Base-by-base conservation (phyloP, 805 yeast genomes). In the Cyberlindnera bimundalis region DNA sequence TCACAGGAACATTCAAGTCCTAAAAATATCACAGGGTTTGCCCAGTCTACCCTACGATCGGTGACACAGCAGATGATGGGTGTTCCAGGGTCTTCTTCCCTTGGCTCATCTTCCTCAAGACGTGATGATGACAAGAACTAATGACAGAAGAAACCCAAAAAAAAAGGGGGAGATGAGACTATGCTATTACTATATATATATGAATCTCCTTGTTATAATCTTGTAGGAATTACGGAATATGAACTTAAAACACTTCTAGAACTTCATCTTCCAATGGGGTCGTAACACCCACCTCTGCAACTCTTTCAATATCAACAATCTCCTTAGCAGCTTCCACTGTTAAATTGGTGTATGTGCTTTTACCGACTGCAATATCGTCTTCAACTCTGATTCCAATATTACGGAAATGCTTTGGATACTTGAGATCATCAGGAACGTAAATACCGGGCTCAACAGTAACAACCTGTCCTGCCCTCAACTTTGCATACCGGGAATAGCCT, bases 371-470 rank as follows among this genome's bases (percentile, higher is more conserved):
- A 27, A 91, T 74, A 60, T 93, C 90, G 65, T 93, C 99, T 62
- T 93, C 99, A 24, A 93, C 84, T 53, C 99, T 78, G 19, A 93
- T 84, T 2, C 98, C 99, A 37, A 93, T 82, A 23, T 90, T 90
- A 55, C 86, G 81, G 66, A 77, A 91, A 52, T 78, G 78, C 46
- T 74, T 70, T 17, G 99, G 98, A 73, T 81, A 91, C 43, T 67
- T 69, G 19, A 58, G 51, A 40, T 74, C 79, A 50, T 75, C 70
- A 1, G 99, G 98, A 31, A 95, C 76, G 59, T 93, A 93, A 21
- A 93, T 73, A 20, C 99, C 99, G 0, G 99, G 99, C 60, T 95
- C 99, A 18, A 95, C 79, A 2, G 99, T 93, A 35, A 93, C 70
- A 4, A 91, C 97, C 58, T 88, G 95, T 17, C 90, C 90, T 16